Conservation (phyloP, 2,329 filamentous ascomycete genomes). For the Trichoderma brevicompactum region DNA sequence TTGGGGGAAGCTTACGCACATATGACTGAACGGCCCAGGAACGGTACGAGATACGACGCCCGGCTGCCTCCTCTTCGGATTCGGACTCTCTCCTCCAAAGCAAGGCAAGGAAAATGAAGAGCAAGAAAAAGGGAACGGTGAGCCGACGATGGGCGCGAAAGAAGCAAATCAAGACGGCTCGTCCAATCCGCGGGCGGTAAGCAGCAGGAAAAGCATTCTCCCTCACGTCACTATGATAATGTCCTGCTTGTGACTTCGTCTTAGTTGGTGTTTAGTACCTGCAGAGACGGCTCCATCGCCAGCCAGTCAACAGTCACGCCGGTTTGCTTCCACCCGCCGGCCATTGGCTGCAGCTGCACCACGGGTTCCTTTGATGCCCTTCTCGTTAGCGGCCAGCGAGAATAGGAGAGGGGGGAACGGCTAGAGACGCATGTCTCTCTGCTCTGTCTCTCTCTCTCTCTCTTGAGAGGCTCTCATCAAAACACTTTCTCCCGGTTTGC, state of each 20-base stretch:
- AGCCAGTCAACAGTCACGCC: neutral
- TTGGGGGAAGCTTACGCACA: neutral
- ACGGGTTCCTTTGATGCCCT: neutral
- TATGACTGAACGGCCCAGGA: neutral
- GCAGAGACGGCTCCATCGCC: conserved; percentile 3
- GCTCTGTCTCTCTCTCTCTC: neutral
- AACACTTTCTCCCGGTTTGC: neutral
- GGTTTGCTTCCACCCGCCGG: neutral
- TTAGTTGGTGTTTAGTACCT: conserved; percentile 7
- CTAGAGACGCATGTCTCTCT: neutral
- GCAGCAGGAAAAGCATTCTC: neutral
- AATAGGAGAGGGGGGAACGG: neutral
- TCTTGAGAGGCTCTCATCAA: neutral
- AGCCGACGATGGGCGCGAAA: neutral
- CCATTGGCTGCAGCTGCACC: neutral
- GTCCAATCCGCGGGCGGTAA: conserved; percentile 2
- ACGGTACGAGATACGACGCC: neutral
- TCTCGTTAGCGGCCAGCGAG: neutral
- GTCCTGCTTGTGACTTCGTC: conserved; percentile 8
- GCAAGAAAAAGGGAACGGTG: too few relatives aligned
- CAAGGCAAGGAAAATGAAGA: neutral
- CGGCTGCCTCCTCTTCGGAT: too few relatives aligned
- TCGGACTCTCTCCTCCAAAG: too few relatives aligned
- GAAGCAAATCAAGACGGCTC: too few relatives aligned
- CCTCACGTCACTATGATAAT: conserved; percentile 22